Evolutionary conservation across 163 green algal genomes (phyloP).

Genomic region (Trebouxiophyceae sp.): DNA sequence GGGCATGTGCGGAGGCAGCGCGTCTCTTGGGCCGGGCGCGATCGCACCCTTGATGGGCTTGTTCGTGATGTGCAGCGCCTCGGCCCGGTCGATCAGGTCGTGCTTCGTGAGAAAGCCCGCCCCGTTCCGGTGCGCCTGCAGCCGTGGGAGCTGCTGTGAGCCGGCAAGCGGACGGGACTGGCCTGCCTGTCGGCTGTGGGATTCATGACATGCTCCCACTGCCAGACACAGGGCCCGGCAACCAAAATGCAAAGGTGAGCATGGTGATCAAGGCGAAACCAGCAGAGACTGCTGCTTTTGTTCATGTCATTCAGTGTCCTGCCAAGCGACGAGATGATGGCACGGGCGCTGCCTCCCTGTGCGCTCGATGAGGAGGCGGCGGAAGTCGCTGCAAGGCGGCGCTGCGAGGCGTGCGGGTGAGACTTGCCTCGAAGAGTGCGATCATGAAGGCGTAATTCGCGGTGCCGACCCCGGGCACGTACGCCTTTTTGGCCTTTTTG

Average conservation of each 20-base stretch:
- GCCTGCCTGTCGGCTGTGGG: not conserved
- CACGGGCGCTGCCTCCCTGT: too few species aligned
- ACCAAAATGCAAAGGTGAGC: not conserved
- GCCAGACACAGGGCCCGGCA: not conserved
- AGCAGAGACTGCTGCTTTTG: too few species aligned
- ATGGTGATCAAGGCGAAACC: too few species aligned
- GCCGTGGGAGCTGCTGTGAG: too few species aligned
- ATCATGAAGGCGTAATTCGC: conserved; percentile 62
- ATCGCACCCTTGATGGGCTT: conserved; percentile 34
- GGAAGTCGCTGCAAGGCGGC: too few species aligned
- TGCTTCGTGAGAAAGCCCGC: conserved; percentile 34
- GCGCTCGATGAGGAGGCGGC: too few species aligned
- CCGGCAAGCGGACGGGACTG: too few species aligned
- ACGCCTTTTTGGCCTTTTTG: conserved; percentile 29
- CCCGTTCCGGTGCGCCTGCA: conserved; percentile 29
- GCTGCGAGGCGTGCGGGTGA: too few species aligned
- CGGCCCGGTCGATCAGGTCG: conserved; percentile 36
- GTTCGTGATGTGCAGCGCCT: conserved; percentile 36
- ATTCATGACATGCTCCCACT: not conserved
- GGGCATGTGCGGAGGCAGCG: too few species aligned
- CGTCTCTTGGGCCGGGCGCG: too few species aligned
- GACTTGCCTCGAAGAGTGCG: conserved; percentile 34
- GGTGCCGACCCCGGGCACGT: conserved; percentile 35
- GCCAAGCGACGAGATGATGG: too few species aligned
- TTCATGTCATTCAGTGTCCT: too few species aligned